Conservation (phyloP, 306 rosid genomes). For the Bauhinia variegata region DNA sequence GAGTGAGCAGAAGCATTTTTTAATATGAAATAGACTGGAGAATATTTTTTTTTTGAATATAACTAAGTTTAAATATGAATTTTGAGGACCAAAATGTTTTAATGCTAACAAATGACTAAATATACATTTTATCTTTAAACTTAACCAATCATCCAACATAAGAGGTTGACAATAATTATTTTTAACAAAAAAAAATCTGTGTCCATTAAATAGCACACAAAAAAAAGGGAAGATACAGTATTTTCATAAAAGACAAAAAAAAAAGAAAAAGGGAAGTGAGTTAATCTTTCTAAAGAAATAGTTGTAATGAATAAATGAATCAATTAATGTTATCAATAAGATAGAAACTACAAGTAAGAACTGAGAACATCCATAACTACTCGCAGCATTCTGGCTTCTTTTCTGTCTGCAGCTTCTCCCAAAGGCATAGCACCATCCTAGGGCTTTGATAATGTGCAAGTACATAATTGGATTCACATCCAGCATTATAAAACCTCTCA, state of each 20-base stretch:
- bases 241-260: slow-evolving; percentile 4
- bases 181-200: too few relatives aligned
- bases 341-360: slow-evolving; percentile 6
- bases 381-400: slow-evolving; percentile 71
- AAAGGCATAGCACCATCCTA: slow-evolving; percentile 80
- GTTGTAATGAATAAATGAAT: slow-evolving; percentile 43
- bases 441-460: slow-evolving; percentile 91
- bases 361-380: slow-evolving; percentile 39
- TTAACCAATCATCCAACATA: too few relatives aligned
- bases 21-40: too few relatives aligned
- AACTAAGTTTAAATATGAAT: too few relatives aligned
- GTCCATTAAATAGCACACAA: too few relatives aligned
- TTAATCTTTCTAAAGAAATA: slow-evolving; percentile 7
- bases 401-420: slow-evolving; percentile 87
- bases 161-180: too few relatives aligned
- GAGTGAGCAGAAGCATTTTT: too few relatives aligned
- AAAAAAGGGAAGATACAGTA: not conserved
- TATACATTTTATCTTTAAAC: too few relatives aligned
- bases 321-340: slow-evolving; percentile 11
- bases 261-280: not conserved
- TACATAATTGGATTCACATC: slow-evolving; percentile 74
- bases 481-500: slow-evolving; percentile 81
- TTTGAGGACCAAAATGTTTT: too few relatives aligned
- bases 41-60: too few relatives aligned
- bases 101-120: too few relatives aligned